Evolutionary conservation across 352 stramenopile genomes (phyloP).

Genomic region (Globisporangium nunn): DNA sequence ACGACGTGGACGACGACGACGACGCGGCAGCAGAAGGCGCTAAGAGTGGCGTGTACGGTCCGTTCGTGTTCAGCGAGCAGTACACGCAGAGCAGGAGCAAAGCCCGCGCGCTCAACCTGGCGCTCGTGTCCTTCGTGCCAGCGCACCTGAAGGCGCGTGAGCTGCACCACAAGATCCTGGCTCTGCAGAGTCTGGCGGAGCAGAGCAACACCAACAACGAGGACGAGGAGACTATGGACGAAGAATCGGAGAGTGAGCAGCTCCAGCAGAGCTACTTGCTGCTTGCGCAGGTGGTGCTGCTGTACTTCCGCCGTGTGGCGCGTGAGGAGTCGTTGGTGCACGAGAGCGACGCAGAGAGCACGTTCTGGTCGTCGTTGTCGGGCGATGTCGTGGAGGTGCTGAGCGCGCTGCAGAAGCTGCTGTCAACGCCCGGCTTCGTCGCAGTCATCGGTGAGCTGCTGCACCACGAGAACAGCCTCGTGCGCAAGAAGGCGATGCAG

Average conservation of each 20-base stretch:
- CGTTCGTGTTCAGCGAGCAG: slow-evolving; percentile 32
- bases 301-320: slow-evolving; percentile 80
- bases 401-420: slow-evolving; percentile 66
- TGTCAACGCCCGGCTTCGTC: slow-evolving; percentile 82
- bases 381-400: slow-evolving; percentile 67
- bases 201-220: slow-evolving; percentile 16
- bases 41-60: slow-evolving; percentile 33
- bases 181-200: slow-evolving; percentile 16
- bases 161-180: slow-evolving; percentile 70
- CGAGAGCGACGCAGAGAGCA: slow-evolving; percentile 25
- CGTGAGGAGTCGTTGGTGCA: slow-evolving; percentile 46
- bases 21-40: slow-evolving; percentile 29
- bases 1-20: slow-evolving; percentile 66
- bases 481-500: slow-evolving; percentile 86
- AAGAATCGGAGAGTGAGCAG: slow-evolving; percentile 30
- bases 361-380: slow-evolving; percentile 52
- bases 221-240: slow-evolving; percentile 13
- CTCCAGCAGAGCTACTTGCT: slow-evolving; percentile 79
- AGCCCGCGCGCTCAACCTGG: slow-evolving; percentile 51
- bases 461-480: slow-evolving; percentile 80
- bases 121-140: slow-evolving; percentile 63
- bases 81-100: slow-evolving; percentile 29
- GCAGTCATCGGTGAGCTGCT: slow-evolving; percentile 79
- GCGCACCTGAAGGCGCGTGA: slow-evolving; percentile 55
- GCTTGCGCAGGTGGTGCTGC: slow-evolving; percentile 65